These are phyloP conservation scores for Paramecium biaurelia DNA, from an alignment of 73 alveolate species.

Conservation along the genomic window DNA sequence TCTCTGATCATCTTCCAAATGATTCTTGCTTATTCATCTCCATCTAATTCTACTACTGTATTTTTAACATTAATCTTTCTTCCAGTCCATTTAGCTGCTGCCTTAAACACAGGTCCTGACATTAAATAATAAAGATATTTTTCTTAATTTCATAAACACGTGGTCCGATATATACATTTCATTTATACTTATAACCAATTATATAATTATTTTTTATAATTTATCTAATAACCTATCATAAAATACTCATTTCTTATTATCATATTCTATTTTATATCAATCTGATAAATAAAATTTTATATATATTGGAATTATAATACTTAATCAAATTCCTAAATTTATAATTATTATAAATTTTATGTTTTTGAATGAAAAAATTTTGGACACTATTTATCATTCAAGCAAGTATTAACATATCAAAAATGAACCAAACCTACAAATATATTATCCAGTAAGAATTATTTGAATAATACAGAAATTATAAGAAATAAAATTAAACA, in stretches of 20 bases:
- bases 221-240: neutral
- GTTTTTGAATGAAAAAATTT: neutral
- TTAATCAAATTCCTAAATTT: neutral
- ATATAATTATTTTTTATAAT: neutral
- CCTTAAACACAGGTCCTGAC: slow-evolving; percentile 56
- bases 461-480: too few relatives aligned
- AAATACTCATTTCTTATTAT: neutral
- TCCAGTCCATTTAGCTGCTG: slow-evolving; percentile 63
- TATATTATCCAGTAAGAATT: too few relatives aligned
- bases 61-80: slow-evolving; percentile 78
- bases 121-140: slow-evolving; percentile 29
- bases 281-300: neutral
- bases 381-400: too few relatives aligned
- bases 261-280: neutral
- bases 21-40: slow-evolving; percentile 91
- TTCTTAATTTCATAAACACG: slow-evolving; percentile 20
- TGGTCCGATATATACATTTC: neutral
- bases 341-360: neutral
- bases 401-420: too few relatives aligned
- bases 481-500: too few relatives aligned
- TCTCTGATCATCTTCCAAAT: slow-evolving; percentile 72
- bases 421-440: too few relatives aligned
- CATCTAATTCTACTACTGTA: slow-evolving; percentile 90
- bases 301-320: neutral
- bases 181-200: neutral